These are phyloP conservation scores for Verticillium nonalfalfae DNA, from an alignment of 2,329 filamentous ascomycete genomes.

Conservation along the genomic window DNA sequence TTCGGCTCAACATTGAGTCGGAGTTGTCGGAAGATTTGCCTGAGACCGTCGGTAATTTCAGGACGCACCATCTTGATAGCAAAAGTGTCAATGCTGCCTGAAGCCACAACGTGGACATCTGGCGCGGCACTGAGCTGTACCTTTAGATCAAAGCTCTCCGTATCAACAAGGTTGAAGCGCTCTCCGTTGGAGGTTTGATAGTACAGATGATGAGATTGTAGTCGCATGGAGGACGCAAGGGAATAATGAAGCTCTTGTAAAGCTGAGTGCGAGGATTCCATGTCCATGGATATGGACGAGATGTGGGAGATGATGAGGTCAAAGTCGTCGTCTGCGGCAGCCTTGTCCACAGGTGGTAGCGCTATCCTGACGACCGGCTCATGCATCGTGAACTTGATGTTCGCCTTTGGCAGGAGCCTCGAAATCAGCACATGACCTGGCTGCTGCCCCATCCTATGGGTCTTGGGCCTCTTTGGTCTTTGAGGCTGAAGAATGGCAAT, in stretches of 20 bases:
- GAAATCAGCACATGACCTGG: constrained; percentile 69
- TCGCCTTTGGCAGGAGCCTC: constrained; percentile 86
- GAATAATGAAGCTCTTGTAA: constrained; percentile 83
- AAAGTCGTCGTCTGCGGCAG: constrained; percentile 69
- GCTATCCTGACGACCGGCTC: constrained; percentile 91
- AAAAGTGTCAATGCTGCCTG: constrained; percentile 77
- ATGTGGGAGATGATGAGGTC: constrained; percentile 94
- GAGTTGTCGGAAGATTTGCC: constrained; percentile 83
- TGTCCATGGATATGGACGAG: constrained; percentile 85
- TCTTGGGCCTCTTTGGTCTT: constrained; percentile 23
- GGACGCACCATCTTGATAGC: constrained; percentile 84
- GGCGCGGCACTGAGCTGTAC: constrained; percentile 78
- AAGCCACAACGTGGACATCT: constrained; percentile 74
- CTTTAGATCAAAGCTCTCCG: constrained; percentile 83
- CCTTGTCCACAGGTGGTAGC: constrained; percentile 67
- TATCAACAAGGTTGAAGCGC: constrained; percentile 81
- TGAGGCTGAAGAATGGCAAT: constrained; percentile 63
- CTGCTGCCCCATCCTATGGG: constrained; percentile 15
- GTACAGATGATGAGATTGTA: constrained; percentile 85
- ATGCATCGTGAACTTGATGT: constrained; percentile 91
- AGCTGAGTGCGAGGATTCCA: constrained; percentile 91
- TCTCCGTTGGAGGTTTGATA: constrained; percentile 83
- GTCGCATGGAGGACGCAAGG: constrained; percentile 70
- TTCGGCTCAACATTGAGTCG: constrained; percentile 63
- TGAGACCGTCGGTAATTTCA: constrained; percentile 87